Percentiles rank a stretch among this genome's conserved stretches.
Conservation (phyloP, 306 rosid genomes). For the Delonix regia region DNA sequence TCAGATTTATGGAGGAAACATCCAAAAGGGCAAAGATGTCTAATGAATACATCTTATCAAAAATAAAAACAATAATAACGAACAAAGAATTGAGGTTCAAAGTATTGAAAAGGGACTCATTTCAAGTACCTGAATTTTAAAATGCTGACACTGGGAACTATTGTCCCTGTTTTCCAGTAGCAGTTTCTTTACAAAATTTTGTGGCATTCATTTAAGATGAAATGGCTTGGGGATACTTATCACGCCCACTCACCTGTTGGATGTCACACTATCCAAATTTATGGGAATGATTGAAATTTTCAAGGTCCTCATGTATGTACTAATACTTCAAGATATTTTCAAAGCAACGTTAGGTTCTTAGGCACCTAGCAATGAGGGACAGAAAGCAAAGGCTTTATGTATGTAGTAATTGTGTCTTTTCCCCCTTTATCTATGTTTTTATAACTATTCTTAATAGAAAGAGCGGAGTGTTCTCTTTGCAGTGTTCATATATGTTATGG, state of each 20-base stretch:
- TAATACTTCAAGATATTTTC: background rate
- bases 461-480: conserved; percentile 12
- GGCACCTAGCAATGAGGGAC: background rate
- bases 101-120: conserved; percentile 6
- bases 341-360: background rate
- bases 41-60: background rate
- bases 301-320: background rate
- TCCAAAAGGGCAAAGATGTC: conserved; percentile 15
- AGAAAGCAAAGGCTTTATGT: background rate
- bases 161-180: background rate
- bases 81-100: background rate
- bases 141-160: conserved; percentile 23
- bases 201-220: background rate
- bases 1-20: conserved; percentile 19
- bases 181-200: background rate
- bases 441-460: conserved; percentile 7
- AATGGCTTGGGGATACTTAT: background rate
- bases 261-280: background rate
- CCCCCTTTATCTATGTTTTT: conserved; percentile 16
- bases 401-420: conserved; percentile 1
- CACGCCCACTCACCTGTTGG: background rate
- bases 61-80: background rate
- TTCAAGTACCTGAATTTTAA: background rate
- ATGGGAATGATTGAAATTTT: background rate
- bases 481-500: conserved; percentile 24